These are phyloP conservation scores for peach (Prunus persica) DNA, from an alignment of 306 rosid genomes.

Conservation along the genomic window Prunus_persica_NCBIv2 NC_034012.1:2492501-2493000, in stretches of 20 bases:
- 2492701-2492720: neutral
- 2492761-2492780: slow-evolving; percentile 52
- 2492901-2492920: slow-evolving; percentile 70
- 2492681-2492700: slow-evolving; percentile 10
- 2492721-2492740: slow-evolving; percentile 27
- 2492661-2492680: slow-evolving; percentile 3
- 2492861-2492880: slow-evolving; percentile 25
- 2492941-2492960: slow-evolving; percentile 44
- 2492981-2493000: slow-evolving; percentile 52
- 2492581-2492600: slow-evolving; percentile 37
- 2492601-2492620: slow-evolving; percentile 25
- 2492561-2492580: slow-evolving; percentile 20
- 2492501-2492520: slow-evolving; percentile 13
- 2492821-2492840: slow-evolving; percentile 17
- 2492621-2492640: neutral
- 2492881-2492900: slow-evolving; percentile 76
- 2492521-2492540: slow-evolving; percentile 14
- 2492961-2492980: slow-evolving; percentile 25
- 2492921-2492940: slow-evolving; percentile 47
- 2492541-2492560: slow-evolving; percentile 28
- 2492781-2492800: slow-evolving; percentile 56
- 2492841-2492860: slow-evolving; percentile 37
- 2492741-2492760: slow-evolving; percentile 67
- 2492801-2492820: slow-evolving; percentile 53
- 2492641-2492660: slow-evolving; percentile 8